These are phyloP conservation scores for Ustulina deusta DNA, from an alignment of 2,329 filamentous ascomycete genomes.

Conservation along the genomic window DNA sequence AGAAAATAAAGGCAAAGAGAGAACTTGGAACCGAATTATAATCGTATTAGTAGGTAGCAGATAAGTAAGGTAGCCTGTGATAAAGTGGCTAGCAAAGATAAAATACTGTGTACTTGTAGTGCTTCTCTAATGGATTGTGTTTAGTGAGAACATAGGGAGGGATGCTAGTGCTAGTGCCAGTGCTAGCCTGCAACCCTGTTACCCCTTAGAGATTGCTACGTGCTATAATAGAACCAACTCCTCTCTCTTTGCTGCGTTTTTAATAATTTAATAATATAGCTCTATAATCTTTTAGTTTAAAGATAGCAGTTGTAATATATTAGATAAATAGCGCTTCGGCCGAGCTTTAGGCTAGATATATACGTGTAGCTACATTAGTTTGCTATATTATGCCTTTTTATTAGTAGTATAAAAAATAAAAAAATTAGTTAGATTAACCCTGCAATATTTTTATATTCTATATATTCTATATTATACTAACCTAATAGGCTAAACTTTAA, in stretches of 20 bases:
- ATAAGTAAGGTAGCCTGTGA: too few species aligned
- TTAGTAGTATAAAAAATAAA: neutral
- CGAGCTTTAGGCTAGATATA: neutral
- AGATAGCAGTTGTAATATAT: neutral
- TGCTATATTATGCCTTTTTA: slow-evolving; percentile 2
- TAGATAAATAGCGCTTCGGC: neutral
- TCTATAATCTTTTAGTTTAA: neutral
- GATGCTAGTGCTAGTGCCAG: too few species aligned
- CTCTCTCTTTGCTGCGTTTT: neutral
- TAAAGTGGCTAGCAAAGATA: too few species aligned
- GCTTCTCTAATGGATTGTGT: too few species aligned
- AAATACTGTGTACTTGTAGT: too few species aligned
- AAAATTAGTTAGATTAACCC: slow-evolving; percentile 5
- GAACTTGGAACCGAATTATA: too few species aligned
- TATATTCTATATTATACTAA: neutral
- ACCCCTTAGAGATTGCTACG: too few species aligned
- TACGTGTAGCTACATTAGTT: neutral
- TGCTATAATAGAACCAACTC: neutral
- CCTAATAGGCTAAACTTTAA: neutral
- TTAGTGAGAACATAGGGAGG: too few species aligned
- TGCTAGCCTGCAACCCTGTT: too few species aligned
- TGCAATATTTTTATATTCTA: neutral
- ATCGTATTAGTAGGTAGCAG: too few species aligned
- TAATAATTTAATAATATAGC: neutral
- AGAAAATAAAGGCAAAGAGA: too few species aligned